These are phyloP conservation scores for Pseudonectria buxi DNA, from an alignment of 2,329 filamentous ascomycete genomes.

Conservation along the genomic window DNA sequence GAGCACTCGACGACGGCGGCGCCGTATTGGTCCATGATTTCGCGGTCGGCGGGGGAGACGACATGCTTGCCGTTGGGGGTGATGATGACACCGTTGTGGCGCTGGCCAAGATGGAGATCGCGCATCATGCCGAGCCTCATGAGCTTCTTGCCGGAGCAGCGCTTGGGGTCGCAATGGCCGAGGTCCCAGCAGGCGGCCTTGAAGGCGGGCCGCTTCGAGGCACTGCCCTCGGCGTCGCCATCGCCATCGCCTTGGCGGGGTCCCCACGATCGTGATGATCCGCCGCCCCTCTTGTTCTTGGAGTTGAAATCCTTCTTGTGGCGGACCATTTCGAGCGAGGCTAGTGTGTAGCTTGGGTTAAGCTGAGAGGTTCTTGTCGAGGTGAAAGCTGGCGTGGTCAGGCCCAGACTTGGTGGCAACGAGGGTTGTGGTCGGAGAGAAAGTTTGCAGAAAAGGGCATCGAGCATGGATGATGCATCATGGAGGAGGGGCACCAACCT, in stretches of 20 bases:
- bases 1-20: conserved; percentile 96
- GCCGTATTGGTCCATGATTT: conserved; percentile 78
- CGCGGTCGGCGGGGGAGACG: conserved; percentile 74
- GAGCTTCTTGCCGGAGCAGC: conserved; percentile 90
- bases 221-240: conserved; percentile 28
- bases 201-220: conserved; percentile 49
- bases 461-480: no score
- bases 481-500: no score
- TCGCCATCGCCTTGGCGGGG: conserved; percentile 40
- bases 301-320: conserved; percentile 84
- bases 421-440: no score
- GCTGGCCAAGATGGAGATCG: conserved; percentile 84
- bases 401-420: no score
- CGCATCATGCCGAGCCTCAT: conserved; percentile 93
- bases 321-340: conserved; percentile 62
- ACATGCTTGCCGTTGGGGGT: conserved; percentile 88
- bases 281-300: conserved; percentile 64
- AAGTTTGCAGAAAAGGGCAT: no score
- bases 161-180: conserved; percentile 93
- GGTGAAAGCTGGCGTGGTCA: no score
- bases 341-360: background rate
- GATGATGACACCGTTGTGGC: conserved; percentile 85
- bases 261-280: conserved; percentile 42
- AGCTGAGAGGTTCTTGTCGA: background rate
- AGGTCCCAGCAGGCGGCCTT: conserved; percentile 98